A percentile compares a stretch with the other conserved stretches of the same genome.
These are phyloP conservation scores for Baeospora myosura DNA, from an alignment of 1,284 basidiomycete genomes.

Conservation along the genomic window DNA sequence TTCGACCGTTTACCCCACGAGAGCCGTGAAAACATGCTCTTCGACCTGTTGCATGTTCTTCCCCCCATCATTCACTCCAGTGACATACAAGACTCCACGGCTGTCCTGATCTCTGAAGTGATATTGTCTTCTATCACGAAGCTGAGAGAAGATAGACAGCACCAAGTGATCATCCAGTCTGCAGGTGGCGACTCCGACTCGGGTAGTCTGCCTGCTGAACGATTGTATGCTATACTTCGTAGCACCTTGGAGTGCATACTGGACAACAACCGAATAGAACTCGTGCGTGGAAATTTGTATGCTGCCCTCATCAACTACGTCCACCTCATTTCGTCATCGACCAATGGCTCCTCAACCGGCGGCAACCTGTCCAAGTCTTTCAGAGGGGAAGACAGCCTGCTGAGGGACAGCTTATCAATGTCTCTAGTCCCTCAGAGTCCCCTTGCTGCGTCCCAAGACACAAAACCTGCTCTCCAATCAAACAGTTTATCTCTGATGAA, in stretches of 20 bases:
- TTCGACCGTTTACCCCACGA: conserved; percentile 77
- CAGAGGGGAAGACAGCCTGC: conserved; percentile 27
- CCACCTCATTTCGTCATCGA: conserved; percentile 49
- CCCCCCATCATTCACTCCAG: conserved; percentile 51
- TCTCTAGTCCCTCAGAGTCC: conserved; percentile 16
- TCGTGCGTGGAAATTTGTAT: conserved; percentile 96
- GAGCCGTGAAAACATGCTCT: conserved; percentile 76
- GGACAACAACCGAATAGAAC: conserved; percentile 74
- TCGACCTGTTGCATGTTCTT: conserved; percentile 79
- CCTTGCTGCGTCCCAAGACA: conserved; percentile 18
- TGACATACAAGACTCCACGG: conserved; percentile 64
- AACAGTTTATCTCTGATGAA: conserved; percentile 62
- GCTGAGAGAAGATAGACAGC: conserved; percentile 68
- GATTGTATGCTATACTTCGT: conserved; percentile 71
- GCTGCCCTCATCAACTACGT: conserved; percentile 86
- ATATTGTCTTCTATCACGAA: conserved; percentile 80
- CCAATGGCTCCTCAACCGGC: conserved; percentile 23
- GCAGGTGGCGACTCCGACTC: conserved; percentile 55
- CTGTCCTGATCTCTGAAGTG: conserved; percentile 76
- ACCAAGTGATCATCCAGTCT: conserved; percentile 59
- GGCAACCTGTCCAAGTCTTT: conserved; percentile 16
- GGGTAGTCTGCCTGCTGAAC: conserved; percentile 71
- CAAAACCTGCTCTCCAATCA: conserved; percentile 43
- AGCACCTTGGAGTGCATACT: conserved; percentile 73
- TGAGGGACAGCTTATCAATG: not conserved